Base-by-base conservation (phyloP, 2,329 filamentous ascomycete genomes). In the Botrytis tulipae region DNA sequence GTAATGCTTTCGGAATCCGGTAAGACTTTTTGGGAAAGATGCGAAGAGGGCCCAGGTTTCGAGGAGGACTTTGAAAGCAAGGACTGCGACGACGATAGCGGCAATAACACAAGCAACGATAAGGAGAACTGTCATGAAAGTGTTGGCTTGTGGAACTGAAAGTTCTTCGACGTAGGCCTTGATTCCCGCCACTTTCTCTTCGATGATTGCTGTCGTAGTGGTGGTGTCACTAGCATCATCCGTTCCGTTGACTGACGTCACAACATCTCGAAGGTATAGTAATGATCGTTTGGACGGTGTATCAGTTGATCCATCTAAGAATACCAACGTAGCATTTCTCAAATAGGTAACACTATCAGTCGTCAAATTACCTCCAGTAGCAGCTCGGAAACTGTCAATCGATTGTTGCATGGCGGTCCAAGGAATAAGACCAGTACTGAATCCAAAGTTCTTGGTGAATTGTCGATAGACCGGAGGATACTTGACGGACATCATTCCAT, bases 61-160 rank as follows among this genome's bases (percentile, higher is more conserved):
- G 69, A 99, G 88, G 70, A 98, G 89, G 73, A 97, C 90, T 85
- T 98, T 99, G 83, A 97, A 88, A 8, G 98, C 87, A 42, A 98
- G 86, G 77, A 98, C 95, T 40, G 93, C 90, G 37, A 97, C 92
- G 61, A 93, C 91, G 76, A 98, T 95, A 48, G 89, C 88, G 6
- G 90, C 95, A 76, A 98, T 89, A 70, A 97, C 87, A 76, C 97
- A 96, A 75, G 94, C 93, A 75, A 97, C 95, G 74, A 98, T 86
- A 70, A 98, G 86, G 1, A 98, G 87, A 7, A 97, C 91, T 0
- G 94, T 98, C 95, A 99, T 97, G 85, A 98, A 98, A 2, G 94
- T 94, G 84, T 98, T 97, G 67, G 93, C 90, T 78, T 92, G 89
- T 29, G 96, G 96, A 71, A 98, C 94, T 61, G 89, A 90, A 73